Evolutionary conservation across 202 grass and related monocot genomes (phyloP).

Genomic region (Carex arenaria): DNA sequence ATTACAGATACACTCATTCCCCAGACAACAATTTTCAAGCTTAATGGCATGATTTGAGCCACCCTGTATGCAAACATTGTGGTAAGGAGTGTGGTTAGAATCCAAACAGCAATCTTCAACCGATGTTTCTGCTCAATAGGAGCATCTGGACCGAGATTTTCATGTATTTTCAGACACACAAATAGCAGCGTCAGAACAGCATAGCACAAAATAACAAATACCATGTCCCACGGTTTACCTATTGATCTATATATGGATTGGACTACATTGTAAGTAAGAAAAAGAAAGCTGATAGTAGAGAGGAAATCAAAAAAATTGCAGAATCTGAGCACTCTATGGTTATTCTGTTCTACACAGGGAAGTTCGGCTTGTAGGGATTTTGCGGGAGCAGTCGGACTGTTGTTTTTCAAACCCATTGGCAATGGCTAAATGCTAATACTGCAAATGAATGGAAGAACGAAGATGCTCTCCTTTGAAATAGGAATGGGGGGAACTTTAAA

Average conservation of each 20-base stretch:
- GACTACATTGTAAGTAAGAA: background rate
- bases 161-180: slow-evolving; percentile 19
- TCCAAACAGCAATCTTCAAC: slow-evolving; percentile 28
- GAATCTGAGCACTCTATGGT: too few relatives aligned
- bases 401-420: background rate
- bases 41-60: slow-evolving; percentile 1
- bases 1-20: background rate
- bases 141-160: background rate
- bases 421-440: background rate
- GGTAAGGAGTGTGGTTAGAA: slow-evolving; percentile 13
- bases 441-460: background rate
- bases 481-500: too few relatives aligned
- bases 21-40: slow-evolving; percentile 31
- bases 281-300: background rate
- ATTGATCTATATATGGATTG: background rate
- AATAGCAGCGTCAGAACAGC: slow-evolving; percentile 20
- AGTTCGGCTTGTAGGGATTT: background rate
- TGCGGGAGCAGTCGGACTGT: too few relatives aligned
- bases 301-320: background rate
- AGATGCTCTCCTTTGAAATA: background rate
- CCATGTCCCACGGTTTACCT: background rate
- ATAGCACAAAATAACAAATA: slow-evolving; percentile 21
- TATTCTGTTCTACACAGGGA: background rate
- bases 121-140: background rate
- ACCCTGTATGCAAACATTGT: slow-evolving; percentile 17